Base-by-base conservation (phyloP, 1,139 yeast genomes). In the Barnettozyma hawaiiensis region DNA sequence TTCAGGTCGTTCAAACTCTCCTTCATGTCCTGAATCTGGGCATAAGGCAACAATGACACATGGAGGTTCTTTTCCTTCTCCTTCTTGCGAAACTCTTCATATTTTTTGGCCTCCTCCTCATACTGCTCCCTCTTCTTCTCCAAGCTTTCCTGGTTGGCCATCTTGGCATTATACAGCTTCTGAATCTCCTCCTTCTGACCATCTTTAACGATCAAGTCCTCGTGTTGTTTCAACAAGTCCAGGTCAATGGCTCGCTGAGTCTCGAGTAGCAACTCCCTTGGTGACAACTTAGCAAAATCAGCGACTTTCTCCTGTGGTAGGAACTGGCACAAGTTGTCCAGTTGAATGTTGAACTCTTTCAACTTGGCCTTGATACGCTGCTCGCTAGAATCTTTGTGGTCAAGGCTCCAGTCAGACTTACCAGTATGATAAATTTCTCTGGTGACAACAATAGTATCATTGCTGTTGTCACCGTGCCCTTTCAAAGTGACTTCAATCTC, bases 261-360 rank as follows among this genome's bases (percentile, higher is more conserved):
- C 55, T 86, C 95, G 27, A 71, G 58, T 10, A 94, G 67, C 10
- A 92, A 65, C 49, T 80, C 79, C 47, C 84, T 90, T 0, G 95
- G 85, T 14, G 85, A 75, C 48, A 87, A 66, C 6, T 82, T 77
- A 0, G 97, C 96, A 67, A 94, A 94, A 51, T 87, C 90, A 1
- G 95, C 92, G 8, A 92, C 98, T 50, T 95, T 72, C 55, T 92
- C 98, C 59, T 94, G 99, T 0, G 98, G 96, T 41, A 94, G 65
- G 58, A 94, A 94, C 59, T 92, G 97, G 57, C 98, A 92, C 44
- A 92, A 69, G 57, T 90, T 94, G 59, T 87, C 95, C 45, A 94
- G 70, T 57, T 92, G 97, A 47, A 94, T 85, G 54, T 85, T 85
- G 50, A 80, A 72, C 2, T 61, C 57, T 18, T 63, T 61, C 22